Percentiles rank a stretch among this genome's conserved stretches.
Evolutionary conservation across 805 yeast genomes (phyloP).

Genomic region (Wickerhamiella kazuoi): DNA sequence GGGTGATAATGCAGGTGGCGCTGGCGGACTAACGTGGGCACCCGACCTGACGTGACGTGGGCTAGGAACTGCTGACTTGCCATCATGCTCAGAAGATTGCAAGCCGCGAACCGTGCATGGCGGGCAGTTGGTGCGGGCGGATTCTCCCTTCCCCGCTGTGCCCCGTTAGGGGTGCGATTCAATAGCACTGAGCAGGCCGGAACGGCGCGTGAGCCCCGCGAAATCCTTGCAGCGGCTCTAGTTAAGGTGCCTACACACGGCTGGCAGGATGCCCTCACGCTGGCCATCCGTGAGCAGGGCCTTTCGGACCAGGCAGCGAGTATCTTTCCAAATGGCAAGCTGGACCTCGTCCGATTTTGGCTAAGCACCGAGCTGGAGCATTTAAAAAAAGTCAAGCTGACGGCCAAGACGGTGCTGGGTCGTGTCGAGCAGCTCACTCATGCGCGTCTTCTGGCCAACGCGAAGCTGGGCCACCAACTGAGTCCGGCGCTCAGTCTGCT

Average conservation of each 20-base stretch:
- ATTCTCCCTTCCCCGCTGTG: too few species aligned
- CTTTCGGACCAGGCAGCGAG: constrained; percentile 35
- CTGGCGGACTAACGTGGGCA: too few species aligned
- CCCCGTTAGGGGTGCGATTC: too few species aligned
- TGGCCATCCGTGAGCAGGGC: constrained; percentile 31
- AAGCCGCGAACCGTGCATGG: too few species aligned
- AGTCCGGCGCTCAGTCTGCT: constrained; percentile 39
- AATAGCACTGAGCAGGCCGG: too few species aligned
- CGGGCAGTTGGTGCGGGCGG: too few species aligned
- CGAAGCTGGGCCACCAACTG: constrained; percentile 9
- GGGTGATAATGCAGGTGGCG: too few species aligned
- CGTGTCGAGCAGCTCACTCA: constrained; percentile 25
- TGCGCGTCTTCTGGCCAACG: constrained; percentile 30
- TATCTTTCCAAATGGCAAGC: constrained; percentile 27
- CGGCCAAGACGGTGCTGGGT: constrained; percentile 2
- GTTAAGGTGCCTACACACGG: constrained; percentile 34
- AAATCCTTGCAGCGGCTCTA: constrained; percentile 25
- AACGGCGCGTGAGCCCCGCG: background rate
- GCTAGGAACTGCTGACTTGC: too few species aligned
- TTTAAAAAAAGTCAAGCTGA: constrained; percentile 19
- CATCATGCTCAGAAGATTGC: too few species aligned
- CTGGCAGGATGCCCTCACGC: constrained; percentile 31
- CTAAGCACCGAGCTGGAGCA: constrained; percentile 24
- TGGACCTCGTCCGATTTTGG: constrained; percentile 40
- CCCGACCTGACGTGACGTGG: too few species aligned